Percentiles rank a stretch among this genome's conserved stretches.
phyloP scores from a whole-genome alignment of 257 asterid species.

The Cruciata laevipes region DNA sequence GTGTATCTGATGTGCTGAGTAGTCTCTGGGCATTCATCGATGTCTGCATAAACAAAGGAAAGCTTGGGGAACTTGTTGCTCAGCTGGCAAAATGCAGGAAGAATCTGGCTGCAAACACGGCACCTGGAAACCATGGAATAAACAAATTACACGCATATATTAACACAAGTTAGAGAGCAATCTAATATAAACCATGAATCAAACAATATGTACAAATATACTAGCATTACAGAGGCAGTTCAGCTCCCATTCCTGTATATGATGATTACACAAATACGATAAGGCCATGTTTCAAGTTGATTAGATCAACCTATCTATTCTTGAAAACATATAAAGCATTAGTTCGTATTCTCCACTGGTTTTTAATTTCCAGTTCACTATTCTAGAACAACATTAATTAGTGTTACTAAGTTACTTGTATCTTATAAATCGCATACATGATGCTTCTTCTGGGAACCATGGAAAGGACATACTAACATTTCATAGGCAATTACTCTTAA shows the following conservation, averaged over 20 bases:
- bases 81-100: slow-evolving; percentile 54
- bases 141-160: neutral
- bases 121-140: slow-evolving; percentile 43
- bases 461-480: neutral
- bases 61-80: slow-evolving; percentile 63
- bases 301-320: neutral
- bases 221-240: too few relatives aligned
- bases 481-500: neutral
- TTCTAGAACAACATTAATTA: too few relatives aligned
- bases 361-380: neutral
- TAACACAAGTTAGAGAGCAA: neutral
- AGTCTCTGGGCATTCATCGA: slow-evolving; percentile 89
- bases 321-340: neutral
- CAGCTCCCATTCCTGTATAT: too few relatives aligned
- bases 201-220: too few relatives aligned
- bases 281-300: too few relatives aligned
- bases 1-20: slow-evolving; percentile 79
- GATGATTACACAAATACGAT: too few relatives aligned
- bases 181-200: too few relatives aligned
- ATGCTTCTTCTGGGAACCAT: slow-evolving; percentile 24
- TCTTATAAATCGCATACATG: too few relatives aligned
- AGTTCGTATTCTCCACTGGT: neutral
- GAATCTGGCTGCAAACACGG: slow-evolving; percentile 69
- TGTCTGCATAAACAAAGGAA: slow-evolving; percentile 71
- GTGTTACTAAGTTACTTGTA: neutral